Base-by-base conservation (phyloP, 2,329 filamentous ascomycete species). In the Fusarium tuaranense region DNA sequence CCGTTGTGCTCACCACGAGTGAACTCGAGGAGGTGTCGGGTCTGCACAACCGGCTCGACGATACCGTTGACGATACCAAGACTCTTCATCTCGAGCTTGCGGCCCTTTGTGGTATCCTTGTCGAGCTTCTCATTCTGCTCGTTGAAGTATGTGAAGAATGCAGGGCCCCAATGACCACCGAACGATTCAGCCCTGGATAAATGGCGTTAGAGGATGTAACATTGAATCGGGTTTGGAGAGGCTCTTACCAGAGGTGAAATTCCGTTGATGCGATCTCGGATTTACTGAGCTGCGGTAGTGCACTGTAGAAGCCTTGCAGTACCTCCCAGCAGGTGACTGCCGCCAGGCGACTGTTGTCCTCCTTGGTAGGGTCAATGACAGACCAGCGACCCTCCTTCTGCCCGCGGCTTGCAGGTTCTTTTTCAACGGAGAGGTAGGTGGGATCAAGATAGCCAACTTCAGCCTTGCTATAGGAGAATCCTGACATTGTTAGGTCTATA, bases 61-160 rank as follows among this genome's bases (percentile, higher is more conserved):
- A 72, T 72, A 3, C 69, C 69, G 27, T 72, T 72, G 34, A 69
- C 63, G 20, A 72, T 72, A 7, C 69, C 69, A 7, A 72, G 67
- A 16, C 63, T 66, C 38, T 69, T 59, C 67, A 72, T 69, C 6
- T 67, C 27, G 8, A 72, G 67, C 46, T 72, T 69, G 36, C 59
- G 63, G 22, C 67, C 69, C 30, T 71, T 59, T 14, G 53, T 48
- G 0, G 59, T 48, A 12, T 48, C 32, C 14, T 46, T 27, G 6
- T 69, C 38, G 2, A 72, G 41, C 8, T 55, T 57, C 8, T 69
- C 46, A 38, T 72, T 72, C 44, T 69, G 59, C 20, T 64, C 44
- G 14, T 57, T 60, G 36, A 72, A 72, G 36, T 72, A 61, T 22
- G 48, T 63, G 30, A 67, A 69, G 41, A 72, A 72, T 2, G 69